phyloP scores from a whole-genome alignment of 2,329 filamentous ascomycete species.

The Stromatinia cepivora region DNA sequence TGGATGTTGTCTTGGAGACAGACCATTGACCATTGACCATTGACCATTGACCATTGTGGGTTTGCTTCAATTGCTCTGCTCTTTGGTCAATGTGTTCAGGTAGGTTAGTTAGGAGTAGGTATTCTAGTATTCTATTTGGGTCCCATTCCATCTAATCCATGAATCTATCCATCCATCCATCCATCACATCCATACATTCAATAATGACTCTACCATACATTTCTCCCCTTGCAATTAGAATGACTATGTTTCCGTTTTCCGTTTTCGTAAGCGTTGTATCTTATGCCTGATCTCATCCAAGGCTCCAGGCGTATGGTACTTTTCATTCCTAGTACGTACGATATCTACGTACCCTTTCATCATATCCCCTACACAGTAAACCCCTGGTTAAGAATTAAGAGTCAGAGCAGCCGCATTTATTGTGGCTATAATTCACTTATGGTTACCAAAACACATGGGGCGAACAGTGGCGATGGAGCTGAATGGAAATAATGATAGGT shows the following conservation, averaged over 20 bases:
- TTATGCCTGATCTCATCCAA: conserved; percentile 5
- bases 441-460: conserved; percentile 14
- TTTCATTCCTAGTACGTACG: neutral
- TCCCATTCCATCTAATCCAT: conserved; percentile 2
- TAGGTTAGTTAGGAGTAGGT: neutral
- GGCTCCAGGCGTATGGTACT: conserved; percentile 6
- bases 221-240: neutral
- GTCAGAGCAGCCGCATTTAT: conserved; percentile 13
- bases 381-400: neutral
- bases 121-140: neutral
- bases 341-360: conserved; percentile 7
- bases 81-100: neutral
- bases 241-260: neutral
- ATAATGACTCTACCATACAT: conserved; percentile 7
- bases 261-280: conserved; percentile 4
- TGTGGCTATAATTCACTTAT: conserved; percentile 17
- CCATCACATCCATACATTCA: neutral
- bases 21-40: no score
- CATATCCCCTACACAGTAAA: neutral
- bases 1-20: conserved; percentile 5
- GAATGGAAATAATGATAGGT: conserved; percentile 16
- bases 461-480: conserved; percentile 11
- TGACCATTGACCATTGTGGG: neutral
- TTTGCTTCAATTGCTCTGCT: neutral
- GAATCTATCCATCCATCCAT: neutral